These are phyloP conservation scores for Centrapalus pauciflorus DNA, from an alignment of 129 eudicot genomes.

Conservation along the genomic window DNA sequence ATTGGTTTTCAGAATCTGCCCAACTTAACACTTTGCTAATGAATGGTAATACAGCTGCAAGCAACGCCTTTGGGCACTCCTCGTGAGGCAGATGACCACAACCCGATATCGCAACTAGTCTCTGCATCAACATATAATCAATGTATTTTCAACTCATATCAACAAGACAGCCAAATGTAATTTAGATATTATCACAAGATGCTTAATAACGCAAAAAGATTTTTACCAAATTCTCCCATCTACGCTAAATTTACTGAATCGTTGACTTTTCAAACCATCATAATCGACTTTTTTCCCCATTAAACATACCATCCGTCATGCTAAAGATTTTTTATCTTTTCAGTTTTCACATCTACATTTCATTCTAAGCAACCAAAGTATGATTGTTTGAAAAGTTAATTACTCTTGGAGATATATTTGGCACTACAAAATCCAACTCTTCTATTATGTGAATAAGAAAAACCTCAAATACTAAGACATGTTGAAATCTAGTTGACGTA, in stretches of 20 bases:
- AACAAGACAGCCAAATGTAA: no score
- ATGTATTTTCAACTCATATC: constrained; percentile 1
- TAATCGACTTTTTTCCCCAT: not conserved
- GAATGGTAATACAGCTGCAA: constrained; percentile 79
- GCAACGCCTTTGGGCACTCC: constrained; percentile 96
- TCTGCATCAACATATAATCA: constrained; percentile 58
- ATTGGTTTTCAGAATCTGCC: constrained; percentile 35
- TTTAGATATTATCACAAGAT: no score
- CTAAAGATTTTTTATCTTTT: no score
- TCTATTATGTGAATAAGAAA: not conserved
- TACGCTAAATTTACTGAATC: not conserved
- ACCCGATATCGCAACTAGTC: constrained; percentile 84
- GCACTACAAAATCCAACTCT: no score
- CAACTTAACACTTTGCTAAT: constrained; percentile 49
- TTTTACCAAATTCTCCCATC: not conserved
- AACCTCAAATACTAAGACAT: not conserved
- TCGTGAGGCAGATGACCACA: constrained; percentile 99
- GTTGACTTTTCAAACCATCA: not conserved
- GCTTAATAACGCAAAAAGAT: not conserved
- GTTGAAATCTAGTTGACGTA: not conserved
- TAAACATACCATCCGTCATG: no score
- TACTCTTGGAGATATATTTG: no score
- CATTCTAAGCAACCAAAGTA: no score
- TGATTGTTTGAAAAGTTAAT: no score
- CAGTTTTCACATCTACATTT: no score